These are phyloP conservation scores for Neodidymelliopsis sp. DNA, from an alignment of 2,329 filamentous ascomycete species.

Conservation along the genomic window DNA sequence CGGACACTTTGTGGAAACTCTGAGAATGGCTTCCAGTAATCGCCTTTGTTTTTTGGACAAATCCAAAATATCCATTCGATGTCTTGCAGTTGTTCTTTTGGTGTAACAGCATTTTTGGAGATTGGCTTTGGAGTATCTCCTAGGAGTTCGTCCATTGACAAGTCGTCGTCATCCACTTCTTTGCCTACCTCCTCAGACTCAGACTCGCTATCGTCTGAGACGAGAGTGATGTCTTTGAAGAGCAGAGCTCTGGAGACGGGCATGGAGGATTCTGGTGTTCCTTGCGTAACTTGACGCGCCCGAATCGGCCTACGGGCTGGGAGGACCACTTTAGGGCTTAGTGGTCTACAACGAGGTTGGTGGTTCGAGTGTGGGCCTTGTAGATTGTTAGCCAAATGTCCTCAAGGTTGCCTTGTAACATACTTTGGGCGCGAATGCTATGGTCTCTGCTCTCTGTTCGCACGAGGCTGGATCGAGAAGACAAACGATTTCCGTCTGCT, in stretches of 20 bases:
- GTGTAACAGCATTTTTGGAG: neutral
- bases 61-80: conserved; percentile 3
- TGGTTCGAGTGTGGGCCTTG: too few relatives aligned
- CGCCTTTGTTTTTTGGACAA: neutral
- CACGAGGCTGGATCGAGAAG: too few relatives aligned
- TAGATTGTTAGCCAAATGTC: too few relatives aligned
- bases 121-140: neutral
- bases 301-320: neutral
- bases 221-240: neutral
- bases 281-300: too few relatives aligned
- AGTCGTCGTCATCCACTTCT: neutral
- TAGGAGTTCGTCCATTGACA: neutral
- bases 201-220: neutral
- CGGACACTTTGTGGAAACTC: neutral
- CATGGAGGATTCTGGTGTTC: neutral
- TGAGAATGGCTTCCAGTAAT: neutral
- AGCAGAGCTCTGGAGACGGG: too few relatives aligned
- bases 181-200: neutral
- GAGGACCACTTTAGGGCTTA: neutral
- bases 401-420: too few relatives aligned
- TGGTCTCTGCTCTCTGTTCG: too few relatives aligned
- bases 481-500: too few relatives aligned
- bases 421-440: too few relatives aligned
- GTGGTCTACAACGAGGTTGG: too few relatives aligned
- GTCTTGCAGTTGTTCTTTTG: neutral